These are phyloP conservation scores for Puya raimondii DNA, from an alignment of 176 grass and related monocot genomes.

Conservation along the genomic window DNA sequence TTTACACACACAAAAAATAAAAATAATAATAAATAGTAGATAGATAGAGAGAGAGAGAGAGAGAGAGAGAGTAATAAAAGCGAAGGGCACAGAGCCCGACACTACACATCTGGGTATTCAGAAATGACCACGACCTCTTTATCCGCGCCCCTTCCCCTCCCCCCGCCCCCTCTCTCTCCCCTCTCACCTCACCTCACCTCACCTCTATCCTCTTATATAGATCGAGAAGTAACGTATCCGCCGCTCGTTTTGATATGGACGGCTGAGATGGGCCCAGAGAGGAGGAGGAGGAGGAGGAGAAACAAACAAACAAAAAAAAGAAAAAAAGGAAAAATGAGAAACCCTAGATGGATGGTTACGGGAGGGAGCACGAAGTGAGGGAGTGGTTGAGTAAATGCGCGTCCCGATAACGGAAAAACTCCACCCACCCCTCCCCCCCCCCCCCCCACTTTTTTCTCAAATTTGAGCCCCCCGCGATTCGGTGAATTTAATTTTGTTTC, in stretches of 20 bases:
- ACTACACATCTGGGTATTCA: slow-evolving; percentile 2
- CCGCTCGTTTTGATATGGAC: not conserved
- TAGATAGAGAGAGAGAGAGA: not conserved
- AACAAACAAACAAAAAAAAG: too few species aligned
- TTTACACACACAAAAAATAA: not conserved
- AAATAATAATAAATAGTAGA: not conserved
- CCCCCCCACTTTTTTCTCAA: not conserved
- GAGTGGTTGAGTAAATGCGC: slow-evolving; percentile 16
- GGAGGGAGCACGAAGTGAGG: not conserved
- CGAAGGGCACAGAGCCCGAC: not conserved
- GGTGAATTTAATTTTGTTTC: too few species aligned
- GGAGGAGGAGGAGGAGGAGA: not conserved
- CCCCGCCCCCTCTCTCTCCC: not conserved
- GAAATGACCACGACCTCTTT: slow-evolving; percentile 10
- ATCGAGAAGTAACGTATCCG: not conserved
- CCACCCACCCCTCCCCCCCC: not conserved
- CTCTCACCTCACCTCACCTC: too few species aligned
- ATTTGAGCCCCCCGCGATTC: not conserved
- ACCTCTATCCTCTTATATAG: not conserved
- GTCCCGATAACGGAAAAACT: slow-evolving; percentile 3
- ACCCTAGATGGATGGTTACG: not conserved
- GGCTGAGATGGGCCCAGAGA: not conserved
- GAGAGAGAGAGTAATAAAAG: not conserved
- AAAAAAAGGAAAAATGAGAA: too few species aligned
- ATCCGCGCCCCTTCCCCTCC: not conserved